Percentiles rank a stretch among this genome's conserved stretches.
These are phyloP conservation scores for Coelastrella sp. DNA, from an alignment of 139 green algal species.

Conservation along the genomic window DNA sequence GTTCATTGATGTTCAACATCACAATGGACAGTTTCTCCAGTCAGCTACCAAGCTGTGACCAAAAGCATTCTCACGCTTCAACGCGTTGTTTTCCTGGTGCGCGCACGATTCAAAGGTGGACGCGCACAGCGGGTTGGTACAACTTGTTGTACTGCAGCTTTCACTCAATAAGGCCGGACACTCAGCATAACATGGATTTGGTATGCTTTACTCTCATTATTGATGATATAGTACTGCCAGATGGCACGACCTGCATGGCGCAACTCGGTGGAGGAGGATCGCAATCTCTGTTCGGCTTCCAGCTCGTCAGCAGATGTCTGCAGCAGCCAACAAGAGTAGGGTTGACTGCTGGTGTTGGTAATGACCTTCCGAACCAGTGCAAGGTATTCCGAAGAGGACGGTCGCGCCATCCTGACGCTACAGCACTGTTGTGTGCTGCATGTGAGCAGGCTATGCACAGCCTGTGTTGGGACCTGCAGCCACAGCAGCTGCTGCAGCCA, in stretches of 20 bases:
- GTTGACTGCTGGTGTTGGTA: conserved; percentile 61
- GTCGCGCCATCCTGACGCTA: no score
- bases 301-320: conserved; percentile 50
- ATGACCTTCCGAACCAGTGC: conserved; percentile 50
- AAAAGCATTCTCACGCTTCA: no score
- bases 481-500: not conserved
- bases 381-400: conserved; percentile 24
- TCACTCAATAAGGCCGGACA: no score
- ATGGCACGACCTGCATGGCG: conserved; percentile 67
- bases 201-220: conserved; percentile 72
- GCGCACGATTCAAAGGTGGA: no score
- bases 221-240: conserved; percentile 71
- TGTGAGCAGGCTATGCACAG: no score
- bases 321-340: conserved; percentile 30
- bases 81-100: no score
- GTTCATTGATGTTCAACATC: no score
- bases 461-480: not conserved
- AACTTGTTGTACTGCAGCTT: no score
- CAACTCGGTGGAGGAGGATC: conserved; percentile 67
- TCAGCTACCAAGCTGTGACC: no score
- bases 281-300: conserved; percentile 72
- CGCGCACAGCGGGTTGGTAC: no score
- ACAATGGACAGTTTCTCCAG: no score
- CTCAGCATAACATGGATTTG: not conserved
- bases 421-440: no score